Evolutionary conservation across 441 rosid species (phyloP).

Genomic region (Erodium trifolium): DNA sequence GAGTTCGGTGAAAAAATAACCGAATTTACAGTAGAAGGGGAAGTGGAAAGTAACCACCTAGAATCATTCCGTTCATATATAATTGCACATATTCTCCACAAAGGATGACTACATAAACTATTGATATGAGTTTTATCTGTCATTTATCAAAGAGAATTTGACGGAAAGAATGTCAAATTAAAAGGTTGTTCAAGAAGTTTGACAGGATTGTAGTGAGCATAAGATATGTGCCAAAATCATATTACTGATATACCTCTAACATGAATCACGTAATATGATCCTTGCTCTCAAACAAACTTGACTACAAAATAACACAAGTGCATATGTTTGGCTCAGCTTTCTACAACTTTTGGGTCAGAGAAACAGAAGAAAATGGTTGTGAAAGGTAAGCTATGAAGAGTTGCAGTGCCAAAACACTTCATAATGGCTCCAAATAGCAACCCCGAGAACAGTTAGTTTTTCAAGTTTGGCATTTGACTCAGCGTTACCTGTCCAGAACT

Average conservation of each 20-base stretch:
- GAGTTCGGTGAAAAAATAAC: background rate
- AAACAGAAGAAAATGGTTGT: background rate
- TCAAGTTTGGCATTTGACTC: background rate
- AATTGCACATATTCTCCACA: too few species aligned
- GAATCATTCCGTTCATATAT: background rate
- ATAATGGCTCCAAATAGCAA: background rate
- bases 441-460: slow-evolving; percentile 1
- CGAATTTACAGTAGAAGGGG: background rate
- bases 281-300: slow-evolving; percentile 1
- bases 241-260: slow-evolving; percentile 1
- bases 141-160: slow-evolving; percentile 4
- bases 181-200: background rate
- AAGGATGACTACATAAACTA: background rate
- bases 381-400: background rate
- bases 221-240: background rate
- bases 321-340: background rate
- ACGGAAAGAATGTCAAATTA: background rate
- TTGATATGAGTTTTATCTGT: background rate
- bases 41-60: background rate
- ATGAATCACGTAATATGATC: background rate
- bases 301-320: background rate
- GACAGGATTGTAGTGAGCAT: background rate
- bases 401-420: background rate
- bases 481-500: background rate
- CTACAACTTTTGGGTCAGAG: slow-evolving; percentile 1